Conservation (phyloP, 139 green algal species). For the Chlorella sp. region DNA sequence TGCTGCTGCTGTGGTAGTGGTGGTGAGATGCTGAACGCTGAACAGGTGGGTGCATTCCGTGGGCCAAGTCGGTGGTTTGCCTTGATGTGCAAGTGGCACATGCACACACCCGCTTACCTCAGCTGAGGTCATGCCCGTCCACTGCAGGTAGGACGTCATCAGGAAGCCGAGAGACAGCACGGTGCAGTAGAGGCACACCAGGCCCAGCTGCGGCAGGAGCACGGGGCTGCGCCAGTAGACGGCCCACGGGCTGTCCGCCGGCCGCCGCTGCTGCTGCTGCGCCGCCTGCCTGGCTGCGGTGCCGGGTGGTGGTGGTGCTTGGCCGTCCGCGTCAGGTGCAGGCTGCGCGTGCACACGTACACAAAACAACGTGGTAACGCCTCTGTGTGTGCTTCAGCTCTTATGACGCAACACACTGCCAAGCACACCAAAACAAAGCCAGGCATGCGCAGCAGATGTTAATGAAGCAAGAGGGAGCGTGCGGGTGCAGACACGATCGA, state of each 20-base stretch:
- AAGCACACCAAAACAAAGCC: neutral
- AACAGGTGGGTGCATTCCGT: no score
- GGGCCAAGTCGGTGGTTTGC: no score
- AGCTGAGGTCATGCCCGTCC: slow-evolving; percentile 51
- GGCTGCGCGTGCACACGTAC: no score
- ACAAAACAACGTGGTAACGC: no score
- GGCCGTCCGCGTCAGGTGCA: no score
- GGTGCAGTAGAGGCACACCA: slow-evolving; percentile 74
- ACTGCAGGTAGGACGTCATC: slow-evolving; percentile 64
- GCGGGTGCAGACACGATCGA: no score
- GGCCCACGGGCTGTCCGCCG: slow-evolving; percentile 16
- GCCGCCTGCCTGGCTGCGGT: neutral
- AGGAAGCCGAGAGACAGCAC: slow-evolving; percentile 48
- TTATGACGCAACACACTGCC: neutral
- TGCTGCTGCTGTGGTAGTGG: neutral
- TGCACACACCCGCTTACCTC: slow-evolving; percentile 8
- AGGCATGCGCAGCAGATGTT: neutral
- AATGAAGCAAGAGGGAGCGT: no score
- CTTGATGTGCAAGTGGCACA: no score
- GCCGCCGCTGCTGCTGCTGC: slow-evolving; percentile 2
- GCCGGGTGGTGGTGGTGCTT: neutral
- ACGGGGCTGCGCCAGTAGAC: slow-evolving; percentile 53
- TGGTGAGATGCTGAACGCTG: neutral
- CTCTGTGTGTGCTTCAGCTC: neutral
- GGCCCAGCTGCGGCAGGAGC: slow-evolving; percentile 50